Base-by-base conservation (phyloP, 2,329 filamentous ascomycete genomes). In the Ophiostoma ips region DNA sequence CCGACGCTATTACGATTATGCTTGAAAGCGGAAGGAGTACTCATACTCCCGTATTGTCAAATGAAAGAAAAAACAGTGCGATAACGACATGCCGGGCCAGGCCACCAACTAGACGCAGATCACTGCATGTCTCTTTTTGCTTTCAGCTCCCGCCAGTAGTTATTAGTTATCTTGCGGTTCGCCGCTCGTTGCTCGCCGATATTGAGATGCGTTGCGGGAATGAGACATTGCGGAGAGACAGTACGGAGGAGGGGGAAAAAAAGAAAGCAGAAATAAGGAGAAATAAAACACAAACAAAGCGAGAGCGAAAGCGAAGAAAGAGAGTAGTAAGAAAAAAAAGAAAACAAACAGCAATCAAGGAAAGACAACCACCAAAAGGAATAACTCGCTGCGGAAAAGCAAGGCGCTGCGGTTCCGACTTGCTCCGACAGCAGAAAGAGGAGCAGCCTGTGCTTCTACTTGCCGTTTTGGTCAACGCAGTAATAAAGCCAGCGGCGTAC, bases 351-450 rank as follows among this genome's bases (percentile, higher is more conserved):
- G 30, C 21, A 48, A 48, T 41, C 16, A 41, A 41, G 28, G 36
- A 48, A 34, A 41, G 8, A 28, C 8, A 28, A 8, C 24, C 24
- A 28, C 4, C 8, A 38, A 38, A 18, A 18, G 5, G 10, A 18
- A 38, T 6, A 38, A 38, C 33, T 19, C 31, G 31, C 18, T 13
- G 31, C 43, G 31, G 43, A 34, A 13, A 31, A 13, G 10, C 12
- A 15, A 45, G 31, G n/a, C n/a, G n/a, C 24, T 46, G 44, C 31
- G 44, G 44, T 46, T 46, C 44, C 31, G 44, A 46, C 44, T 35
- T 36, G 44, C 44, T 46, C 31, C 31, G 33, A 48, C 18, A 24
- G 16, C 38, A 41, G 19, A 9, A 21, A 38, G 2, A 19, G 13
- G 21, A 24, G 38, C 38, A 24, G 38, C 21, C 38, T 41, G 38